Base-by-base conservation (phyloP, 2,329 filamentous ascomycete genomes). In the Bertia moriformis region DNA sequence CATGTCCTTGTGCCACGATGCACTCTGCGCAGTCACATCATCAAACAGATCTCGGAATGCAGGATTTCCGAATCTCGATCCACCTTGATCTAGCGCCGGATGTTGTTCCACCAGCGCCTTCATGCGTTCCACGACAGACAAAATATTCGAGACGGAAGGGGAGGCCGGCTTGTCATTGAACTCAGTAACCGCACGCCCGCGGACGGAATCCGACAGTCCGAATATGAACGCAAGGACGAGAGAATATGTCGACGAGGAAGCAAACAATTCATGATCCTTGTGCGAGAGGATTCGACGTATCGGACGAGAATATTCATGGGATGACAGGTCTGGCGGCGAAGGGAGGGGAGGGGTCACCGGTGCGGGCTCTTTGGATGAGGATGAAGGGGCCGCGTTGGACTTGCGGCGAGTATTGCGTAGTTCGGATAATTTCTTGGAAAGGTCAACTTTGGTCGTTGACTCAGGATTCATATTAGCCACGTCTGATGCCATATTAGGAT, bases 1-100 rank as follows among this genome's bases (percentile, higher is more conserved):
- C 35, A 58, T 55, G 22, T 59, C 53, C 7, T 15, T 10, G 52
- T 89, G 83, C 83, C 83, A 89, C 29, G 51, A 55, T 2, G 54
- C 47, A 39, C 67, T 64, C 44, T 67, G 69, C 17, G 68, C 67
- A 47, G 69, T 69, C 14, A 83, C 62, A 36, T 73, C 71, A 54
- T 85, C 83, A 41, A 95, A 70, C 51, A 93, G 88, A 42, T 73
- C 69, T 38, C 86, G 76, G 61, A 98, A 98, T 2, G 83, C 76
- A 48, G 87, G 88, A 61, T 98, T 98, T 37, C 91, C 93, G 56
- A 98, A 98, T 18, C 91, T 73, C 5, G 87, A 94, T 36, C 87
- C 87, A 19, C 77, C 81, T 37, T 88, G 83, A 45, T 96, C 87
- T 47, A 89, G 71, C 1, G 91, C 80, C 1, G 91, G 91, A 39